Evolutionary conservation across 441 rosid genomes (phyloP).

Genomic region (Isatis lusitanica): DNA sequence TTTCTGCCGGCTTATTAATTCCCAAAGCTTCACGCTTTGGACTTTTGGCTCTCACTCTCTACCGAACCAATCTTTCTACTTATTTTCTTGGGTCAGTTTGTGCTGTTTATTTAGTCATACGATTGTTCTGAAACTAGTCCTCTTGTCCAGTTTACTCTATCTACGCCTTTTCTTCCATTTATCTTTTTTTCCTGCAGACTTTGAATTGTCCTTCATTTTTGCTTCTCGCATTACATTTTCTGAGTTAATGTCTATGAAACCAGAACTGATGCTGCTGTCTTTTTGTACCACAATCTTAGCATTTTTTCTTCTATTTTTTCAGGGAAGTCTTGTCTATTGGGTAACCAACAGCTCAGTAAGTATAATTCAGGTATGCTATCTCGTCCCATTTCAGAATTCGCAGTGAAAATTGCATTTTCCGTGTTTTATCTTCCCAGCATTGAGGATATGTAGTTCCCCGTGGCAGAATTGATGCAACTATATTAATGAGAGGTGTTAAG

Average conservation of each 20-base stretch:
- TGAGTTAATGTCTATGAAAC: neutral
- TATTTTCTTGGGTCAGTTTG: neutral
- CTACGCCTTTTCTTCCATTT: neutral
- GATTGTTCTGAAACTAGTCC: neutral
- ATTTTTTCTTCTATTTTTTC: constrained; percentile 36
- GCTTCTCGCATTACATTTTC: neutral
- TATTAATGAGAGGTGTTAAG: constrained; percentile 6
- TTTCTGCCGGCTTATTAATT: neutral
- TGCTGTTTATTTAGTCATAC: neutral
- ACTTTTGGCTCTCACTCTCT: neutral
- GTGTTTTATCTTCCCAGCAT: neutral
- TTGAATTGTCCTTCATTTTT: constrained; percentile 4
- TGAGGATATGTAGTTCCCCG: neutral
- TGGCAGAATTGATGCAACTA: constrained; percentile 3
- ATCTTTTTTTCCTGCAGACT: neutral
- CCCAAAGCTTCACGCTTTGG: neutral
- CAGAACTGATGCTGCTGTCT: neutral
- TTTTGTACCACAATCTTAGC: neutral
- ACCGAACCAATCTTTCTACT: neutral
- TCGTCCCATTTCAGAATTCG: neutral
- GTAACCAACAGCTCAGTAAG: constrained; percentile 71
- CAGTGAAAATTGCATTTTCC: neutral
- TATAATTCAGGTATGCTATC: constrained; percentile 60
- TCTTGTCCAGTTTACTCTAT: neutral
- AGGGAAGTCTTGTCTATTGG: constrained; percentile 97